phyloP scores from a whole-genome alignment of 495 filamentous ascomycete genomes.

The Terfezia boudieri region DNA sequence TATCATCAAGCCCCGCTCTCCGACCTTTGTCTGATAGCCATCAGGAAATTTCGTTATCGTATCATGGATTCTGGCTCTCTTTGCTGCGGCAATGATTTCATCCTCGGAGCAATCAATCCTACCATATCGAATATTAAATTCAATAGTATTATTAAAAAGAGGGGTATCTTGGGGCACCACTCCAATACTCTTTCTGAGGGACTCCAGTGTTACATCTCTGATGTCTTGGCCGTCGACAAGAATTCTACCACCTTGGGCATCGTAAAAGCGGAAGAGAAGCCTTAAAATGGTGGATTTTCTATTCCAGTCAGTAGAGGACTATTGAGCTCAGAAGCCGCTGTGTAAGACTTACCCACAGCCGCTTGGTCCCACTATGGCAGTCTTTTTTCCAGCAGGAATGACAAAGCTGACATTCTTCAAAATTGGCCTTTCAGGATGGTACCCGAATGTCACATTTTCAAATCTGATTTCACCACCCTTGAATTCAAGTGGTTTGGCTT shows the following conservation, averaged over 20 bases:
- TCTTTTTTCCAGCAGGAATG: conserved; percentile 86
- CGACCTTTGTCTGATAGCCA: conserved; percentile 79
- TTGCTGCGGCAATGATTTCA: conserved; percentile 50
- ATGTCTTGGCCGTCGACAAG: conserved; percentile 87
- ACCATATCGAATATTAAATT: conserved; percentile 92
- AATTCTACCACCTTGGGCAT: conserved; percentile 69
- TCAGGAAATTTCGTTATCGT: conserved; percentile 56
- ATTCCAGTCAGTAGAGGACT: neutral
- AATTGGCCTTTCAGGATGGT: conserved; percentile 69
- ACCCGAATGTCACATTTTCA: conserved; percentile 88
- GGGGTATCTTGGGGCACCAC: conserved; percentile 96
- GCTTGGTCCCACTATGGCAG: conserved; percentile 83
- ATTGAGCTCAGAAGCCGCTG: too few species aligned
- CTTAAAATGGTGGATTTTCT: conserved; percentile 74
- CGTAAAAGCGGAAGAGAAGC: conserved; percentile 84
- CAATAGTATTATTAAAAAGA: conserved; percentile 85
- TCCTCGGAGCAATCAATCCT: conserved; percentile 54
- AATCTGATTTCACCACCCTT: conserved; percentile 77
- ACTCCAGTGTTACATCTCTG: conserved; percentile 57
- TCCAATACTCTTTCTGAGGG: conserved; percentile 65
- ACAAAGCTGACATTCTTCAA: conserved; percentile 63
- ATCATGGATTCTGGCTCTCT: conserved; percentile 63
- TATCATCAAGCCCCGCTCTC: conserved; percentile 96
- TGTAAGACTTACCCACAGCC: conserved; percentile 43
- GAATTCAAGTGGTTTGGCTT: conserved; percentile 49